Evolutionary conservation across 1,139 yeast genomes (phyloP).

Genomic region (Blastobotrys arbuscula): DNA sequence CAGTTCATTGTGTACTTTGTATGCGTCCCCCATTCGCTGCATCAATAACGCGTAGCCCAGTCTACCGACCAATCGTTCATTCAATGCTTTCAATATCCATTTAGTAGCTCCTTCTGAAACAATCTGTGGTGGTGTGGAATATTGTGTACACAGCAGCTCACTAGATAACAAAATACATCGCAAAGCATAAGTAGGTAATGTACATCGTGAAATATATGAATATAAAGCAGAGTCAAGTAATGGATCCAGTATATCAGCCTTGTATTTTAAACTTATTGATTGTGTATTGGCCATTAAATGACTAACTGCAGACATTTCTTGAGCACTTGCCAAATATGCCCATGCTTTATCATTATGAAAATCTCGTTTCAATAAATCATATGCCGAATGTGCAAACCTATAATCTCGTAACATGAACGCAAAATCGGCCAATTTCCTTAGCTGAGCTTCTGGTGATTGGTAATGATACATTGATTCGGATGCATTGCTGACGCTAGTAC

Average conservation of each 20-base stretch:
- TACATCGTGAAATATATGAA: slow-evolving; percentile 58
- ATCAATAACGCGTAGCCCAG: slow-evolving; percentile 42
- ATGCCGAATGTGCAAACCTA: slow-evolving; percentile 76
- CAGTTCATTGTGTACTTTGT: slow-evolving; percentile 25
- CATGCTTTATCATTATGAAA: slow-evolving; percentile 75
- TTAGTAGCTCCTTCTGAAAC: slow-evolving; percentile 34
- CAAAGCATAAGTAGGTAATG: slow-evolving; percentile 56
- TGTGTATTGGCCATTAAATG: slow-evolving; percentile 58
- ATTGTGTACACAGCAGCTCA: slow-evolving; percentile 33
- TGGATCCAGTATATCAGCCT: slow-evolving; percentile 39
- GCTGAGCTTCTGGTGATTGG: slow-evolving; percentile 60
- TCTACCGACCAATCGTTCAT: slow-evolving; percentile 35
- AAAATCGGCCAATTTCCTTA: slow-evolving; percentile 88
- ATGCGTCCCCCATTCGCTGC: slow-evolving; percentile 46
- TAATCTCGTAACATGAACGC: slow-evolving; percentile 84
- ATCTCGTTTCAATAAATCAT: slow-evolving; percentile 78
- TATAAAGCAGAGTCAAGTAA: slow-evolving; percentile 61
- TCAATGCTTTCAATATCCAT: slow-evolving; percentile 35
- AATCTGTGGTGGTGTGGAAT: slow-evolving; percentile 26
- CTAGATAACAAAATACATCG: slow-evolving; percentile 40
- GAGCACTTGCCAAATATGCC: slow-evolving; percentile 75
- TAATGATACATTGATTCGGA: background rate
- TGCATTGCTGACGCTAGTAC: background rate
- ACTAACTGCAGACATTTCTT: slow-evolving; percentile 81
- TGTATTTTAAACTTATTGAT: slow-evolving; percentile 1